Evolutionary conservation across 805 yeast species (phyloP), one percentile per base, ranked within the genome.

Genomic region (Myxozyma monticola): DNA sequence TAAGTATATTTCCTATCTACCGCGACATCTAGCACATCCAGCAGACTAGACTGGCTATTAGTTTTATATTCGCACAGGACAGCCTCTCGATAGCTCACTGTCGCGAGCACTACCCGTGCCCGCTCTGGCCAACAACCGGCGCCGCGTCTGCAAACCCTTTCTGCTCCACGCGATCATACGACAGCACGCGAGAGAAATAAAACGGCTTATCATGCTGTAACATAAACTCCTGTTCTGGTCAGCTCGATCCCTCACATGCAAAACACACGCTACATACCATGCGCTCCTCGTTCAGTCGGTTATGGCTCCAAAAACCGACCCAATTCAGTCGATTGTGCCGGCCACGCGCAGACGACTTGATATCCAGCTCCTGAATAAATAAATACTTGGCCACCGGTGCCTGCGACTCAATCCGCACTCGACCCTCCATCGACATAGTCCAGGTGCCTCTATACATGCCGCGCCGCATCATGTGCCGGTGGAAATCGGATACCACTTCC

Each of bases 201-300:
- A 87, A 90, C 10, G 89, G 81, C 60, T 83, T 84, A 64, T 90
- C 97, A 57, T 86, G 85, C 31, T 71, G 74, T 51, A 85, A 66
- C 3, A 80, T 73, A 60, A 88, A 79, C 33, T 62, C 65, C 54
- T 51, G 39, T 12, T 2, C 28, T 9, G 17, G 38, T 12, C 18
- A 33, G 14, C 33, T n/a, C n/a, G n/a, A n/a, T n/a, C n/a, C n/a
- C n/a, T n/a, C n/a, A n/a, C n/a, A n/a, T n/a, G 15, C 34, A 20
- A 24, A 18, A 4, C 22, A 37, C 6, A 37, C 8, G 29, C 1
- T 17, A 44, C 45, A 45, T 31, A 60, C 72, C 44, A 79, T 79
- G 9, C 76, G 74, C 40, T 76, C 80, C 10, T 80, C 76, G 24
- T 81, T 74, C 31, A 70, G 80, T 59, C 76, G 74, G 59, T 84